phyloP scores from a whole-genome alignment of 805 yeast genomes.

The Candida ipomoeae region DNA sequence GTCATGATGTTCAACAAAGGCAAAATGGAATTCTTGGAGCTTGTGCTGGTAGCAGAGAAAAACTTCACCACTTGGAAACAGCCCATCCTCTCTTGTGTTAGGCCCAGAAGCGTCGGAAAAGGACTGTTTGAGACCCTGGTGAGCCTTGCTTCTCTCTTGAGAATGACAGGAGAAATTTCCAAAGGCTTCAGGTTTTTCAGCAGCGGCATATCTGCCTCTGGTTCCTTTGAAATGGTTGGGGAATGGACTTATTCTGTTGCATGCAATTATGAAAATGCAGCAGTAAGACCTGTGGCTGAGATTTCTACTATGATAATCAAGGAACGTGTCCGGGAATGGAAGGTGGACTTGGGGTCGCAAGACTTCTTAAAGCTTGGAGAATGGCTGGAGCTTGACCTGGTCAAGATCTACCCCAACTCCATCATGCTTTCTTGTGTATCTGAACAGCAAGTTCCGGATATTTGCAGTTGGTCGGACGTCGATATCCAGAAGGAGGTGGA shows the following conservation, averaged over 20 bases:
- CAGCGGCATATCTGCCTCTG: neutral
- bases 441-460: conserved; percentile 10
- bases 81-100: conserved; percentile 12
- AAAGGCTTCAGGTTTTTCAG: conserved; percentile 6
- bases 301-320: conserved; percentile 4
- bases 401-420: conserved; percentile 8
- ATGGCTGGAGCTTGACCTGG: conserved; percentile 8
- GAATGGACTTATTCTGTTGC: conserved; percentile 7
- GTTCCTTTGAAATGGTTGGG: neutral
- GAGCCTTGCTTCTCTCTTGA: neutral
- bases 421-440: conserved; percentile 13
- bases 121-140: conserved; percentile 9
- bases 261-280: conserved; percentile 6
- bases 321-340: conserved; percentile 9
- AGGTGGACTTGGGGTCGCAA: neutral
- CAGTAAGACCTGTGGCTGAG: conserved; percentile 12
- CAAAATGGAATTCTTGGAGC: conserved; percentile 5
- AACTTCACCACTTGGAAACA: neutral
- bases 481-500: neutral
- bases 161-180: conserved; percentile 2
- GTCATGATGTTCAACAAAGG: neutral
- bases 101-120: conserved; percentile 4
- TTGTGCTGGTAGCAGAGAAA: conserved; percentile 2
- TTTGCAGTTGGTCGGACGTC: conserved; percentile 12
- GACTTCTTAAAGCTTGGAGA: neutral